Percentiles rank a stretch among this genome's conserved stretches.
These are phyloP conservation scores for Ceratocystis eucalypticola DNA, from an alignment of 2,329 filamentous ascomycete species.

Conservation along the genomic window DNA sequence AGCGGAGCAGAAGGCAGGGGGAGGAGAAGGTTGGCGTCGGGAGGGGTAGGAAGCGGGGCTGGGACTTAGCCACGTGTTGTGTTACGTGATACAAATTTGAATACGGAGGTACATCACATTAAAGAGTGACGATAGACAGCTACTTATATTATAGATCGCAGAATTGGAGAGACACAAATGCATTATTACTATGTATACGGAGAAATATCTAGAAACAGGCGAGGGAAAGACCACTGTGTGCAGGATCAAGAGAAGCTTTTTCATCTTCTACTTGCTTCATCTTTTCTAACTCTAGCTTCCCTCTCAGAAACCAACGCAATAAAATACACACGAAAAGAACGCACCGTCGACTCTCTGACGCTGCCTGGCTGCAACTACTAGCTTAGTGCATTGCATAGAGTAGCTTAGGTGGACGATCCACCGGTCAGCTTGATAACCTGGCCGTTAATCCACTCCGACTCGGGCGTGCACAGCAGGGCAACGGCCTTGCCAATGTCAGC, in stretches of 20 bases:
- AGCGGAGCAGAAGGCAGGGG: neutral
- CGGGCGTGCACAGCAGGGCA: slow-evolving; percentile 40
- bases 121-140: neutral
- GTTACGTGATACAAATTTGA: neutral
- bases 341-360: neutral
- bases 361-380: neutral
- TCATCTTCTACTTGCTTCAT: neutral
- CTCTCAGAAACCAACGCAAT: neutral
- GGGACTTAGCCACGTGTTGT: neutral
- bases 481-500: slow-evolving; percentile 46
- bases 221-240: neutral
- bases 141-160: neutral
- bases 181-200: neutral
- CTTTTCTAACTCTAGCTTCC: neutral
- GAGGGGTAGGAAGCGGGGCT: neutral
- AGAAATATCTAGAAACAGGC: slow-evolving; percentile 8
- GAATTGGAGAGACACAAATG: neutral
- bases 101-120: neutral
- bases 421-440: slow-evolving; percentile 31
- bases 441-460: slow-evolving; percentile 52
- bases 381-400: neutral
- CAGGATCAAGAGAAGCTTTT: neutral
- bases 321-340: neutral
- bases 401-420: slow-evolving; percentile 24
- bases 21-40: neutral